These are phyloP conservation scores for Closterium sp. DNA, from an alignment of 139 green algal species.

Conservation along the genomic window DNA sequence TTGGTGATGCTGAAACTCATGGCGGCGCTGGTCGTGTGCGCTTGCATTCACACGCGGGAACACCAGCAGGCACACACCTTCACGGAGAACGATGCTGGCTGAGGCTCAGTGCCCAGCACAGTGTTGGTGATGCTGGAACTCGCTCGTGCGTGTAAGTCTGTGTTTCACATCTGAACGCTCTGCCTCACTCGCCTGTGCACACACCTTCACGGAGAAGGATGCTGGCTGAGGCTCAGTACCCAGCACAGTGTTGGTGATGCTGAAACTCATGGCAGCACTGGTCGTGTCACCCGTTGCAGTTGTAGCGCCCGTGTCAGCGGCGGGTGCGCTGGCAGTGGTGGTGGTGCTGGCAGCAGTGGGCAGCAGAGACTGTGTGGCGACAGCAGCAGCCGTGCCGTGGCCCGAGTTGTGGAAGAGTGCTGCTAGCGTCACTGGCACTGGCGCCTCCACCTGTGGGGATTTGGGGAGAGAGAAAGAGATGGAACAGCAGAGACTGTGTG, in stretches of 20 bases:
- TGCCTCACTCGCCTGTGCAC: no score
- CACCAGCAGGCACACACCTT: neutral
- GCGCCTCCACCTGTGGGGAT: neutral
- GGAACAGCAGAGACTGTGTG: no score
- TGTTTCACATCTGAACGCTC: no score
- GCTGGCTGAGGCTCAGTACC: neutral
- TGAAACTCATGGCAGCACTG: neutral
- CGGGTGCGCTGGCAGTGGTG: neutral
- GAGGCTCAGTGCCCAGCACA: neutral
- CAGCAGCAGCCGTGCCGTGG: neutral
- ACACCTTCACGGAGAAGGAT: neutral
- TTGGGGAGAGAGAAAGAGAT: no score
- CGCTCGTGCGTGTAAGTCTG: no score
- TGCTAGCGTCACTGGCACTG: neutral
- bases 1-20: neutral
- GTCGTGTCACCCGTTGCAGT: neutral
- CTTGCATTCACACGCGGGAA: no score
- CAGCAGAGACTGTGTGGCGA: neutral
- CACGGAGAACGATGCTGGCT: neutral
- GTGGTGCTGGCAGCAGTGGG: neutral
- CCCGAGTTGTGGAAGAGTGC: neutral
- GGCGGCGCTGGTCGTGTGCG: neutral
- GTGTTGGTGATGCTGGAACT: neutral
- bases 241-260: neutral
- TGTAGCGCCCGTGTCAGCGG: neutral